These are phyloP conservation scores for Phytophthora boehmeriae DNA, from an alignment of 352 stramenopile genomes.

Conservation along the genomic window DNA sequence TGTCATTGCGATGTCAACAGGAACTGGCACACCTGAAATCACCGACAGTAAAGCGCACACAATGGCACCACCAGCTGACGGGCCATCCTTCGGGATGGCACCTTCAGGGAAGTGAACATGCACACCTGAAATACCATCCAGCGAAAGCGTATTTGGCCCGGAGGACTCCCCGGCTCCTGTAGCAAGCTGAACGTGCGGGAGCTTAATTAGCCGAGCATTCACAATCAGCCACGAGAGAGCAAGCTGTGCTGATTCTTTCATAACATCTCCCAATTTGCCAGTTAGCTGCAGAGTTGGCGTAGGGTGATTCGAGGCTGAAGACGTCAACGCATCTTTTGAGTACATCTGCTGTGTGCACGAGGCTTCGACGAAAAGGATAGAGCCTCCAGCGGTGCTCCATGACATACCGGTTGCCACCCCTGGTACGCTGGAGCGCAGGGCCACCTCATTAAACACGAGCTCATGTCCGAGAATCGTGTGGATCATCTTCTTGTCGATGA, in stretches of 20 bases:
- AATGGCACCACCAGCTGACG: conserved; percentile 87
- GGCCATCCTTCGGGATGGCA: conserved; percentile 90
- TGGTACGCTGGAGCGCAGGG: conserved; percentile 63
- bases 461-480: conserved; percentile 69
- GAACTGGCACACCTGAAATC: conserved; percentile 64
- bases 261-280: conserved; percentile 81
- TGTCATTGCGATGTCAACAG: conserved; percentile 87
- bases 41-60: conserved; percentile 86
- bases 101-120: conserved; percentile 91
- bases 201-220: conserved; percentile 61
- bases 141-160: conserved; percentile 36
- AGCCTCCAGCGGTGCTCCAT: conserved; percentile 78
- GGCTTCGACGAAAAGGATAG: conserved; percentile 89
- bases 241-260: conserved; percentile 90
- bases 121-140: conserved; percentile 71
- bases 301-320: conserved; percentile 20
- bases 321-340: conserved; percentile 23
- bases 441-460: conserved; percentile 78
- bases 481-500: conserved; percentile 60
- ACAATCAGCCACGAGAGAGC: conserved; percentile 83
- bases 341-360: conserved; percentile 57
- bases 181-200: conserved; percentile 26
- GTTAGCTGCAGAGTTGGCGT: conserved; percentile 63
- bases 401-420: conserved; percentile 86
- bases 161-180: conserved; percentile 16